Base-by-base conservation (phyloP, 805 yeast genomes). In the Saccharomycopsis sp. region DNA sequence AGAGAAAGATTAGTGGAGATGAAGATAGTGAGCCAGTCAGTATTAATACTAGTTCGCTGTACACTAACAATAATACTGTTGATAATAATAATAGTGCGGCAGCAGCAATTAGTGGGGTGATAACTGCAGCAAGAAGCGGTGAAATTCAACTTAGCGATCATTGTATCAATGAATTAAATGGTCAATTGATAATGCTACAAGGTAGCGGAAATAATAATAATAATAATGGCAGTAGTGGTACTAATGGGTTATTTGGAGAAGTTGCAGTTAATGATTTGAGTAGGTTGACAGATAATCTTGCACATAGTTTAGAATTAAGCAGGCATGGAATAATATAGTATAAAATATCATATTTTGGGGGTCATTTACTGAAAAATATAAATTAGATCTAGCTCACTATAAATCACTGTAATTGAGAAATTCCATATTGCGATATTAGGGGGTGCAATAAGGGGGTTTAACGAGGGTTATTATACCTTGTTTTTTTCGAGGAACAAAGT, bases 131-230 rank as follows among this genome's bases (percentile, higher is more conserved):
- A 13, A 43, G 43, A 16, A 40, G 46, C 11, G 54, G 57, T 13
- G 54, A 54, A 8, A 39, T 65, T 21, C 51, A 48, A 32, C 44
- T 61, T 4, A 51, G 56, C 3, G 42, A 51, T 9, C 38, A 29
- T 11, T 57, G 64, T 4, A 35, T 57, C 14, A 53, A 57, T 24
- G 70, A 66, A 43, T 55, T 66, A 27, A 56, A 27, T 17, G 20
- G 29, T 3, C 48, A 41, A 28, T 19, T 44, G 38, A 28, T 24
- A 24, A 22, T 24, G 44, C 35, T 16, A 21, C 24, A 28, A 43
- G 38, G 31, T 14, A 36, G 19, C 16, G 23, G 11, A 16, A 45
- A 20, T 14, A 21, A 21, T 19, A 29, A 38, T 19, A 19, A 11
- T 28, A 38, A 31, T 17, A 28, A 16, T 35, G 45, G 23, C n/a